Evolutionary conservation across 2,329 filamentous ascomycete genomes (phyloP), one percentile per base, ranked within the genome.

Genomic region (Penicillium thymicola): DNA sequence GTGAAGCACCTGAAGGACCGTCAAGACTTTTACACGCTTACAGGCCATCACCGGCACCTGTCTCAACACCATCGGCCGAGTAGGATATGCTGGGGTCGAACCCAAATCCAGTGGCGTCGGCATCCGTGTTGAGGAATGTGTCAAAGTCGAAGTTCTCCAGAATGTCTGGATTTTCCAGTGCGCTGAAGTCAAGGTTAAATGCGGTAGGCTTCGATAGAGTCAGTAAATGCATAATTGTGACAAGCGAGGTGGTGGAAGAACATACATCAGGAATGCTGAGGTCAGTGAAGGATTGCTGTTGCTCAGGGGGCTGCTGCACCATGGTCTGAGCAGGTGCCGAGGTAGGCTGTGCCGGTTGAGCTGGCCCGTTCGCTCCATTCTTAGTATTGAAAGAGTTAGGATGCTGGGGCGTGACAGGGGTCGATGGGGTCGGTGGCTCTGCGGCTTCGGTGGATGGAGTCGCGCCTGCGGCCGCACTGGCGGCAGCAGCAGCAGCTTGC

Each of bases 71-170:
- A 59, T 78, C 76, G 13, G 69, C 65, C 34, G 68, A 57, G 58
- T 75, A 76, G 42, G 68, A 56, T 55, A 75, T 69, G 59, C 64
- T 76, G 23, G 74, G 71, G 41, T 76, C 75, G 57, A 78, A 78
- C 27, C 72, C 72, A 62, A 78, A 78, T 23, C 70, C 70, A 36
- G 69, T 67, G n/a, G 68, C 67, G 53, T 75, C 76, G 43, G 65
- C 70, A 61, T 82, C 82, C 38, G 81, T 83, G 65, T 86, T 84
- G 51, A 88, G 75, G 75, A 87, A 88, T 16, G 81, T 84, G 67
- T 87, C 85, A 69, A 88, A 88, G 70, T 88, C 84, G 69, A 88
- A 87, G 64, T 77, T 79, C 66, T 80, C 78, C 43, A 81, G 67
- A 32, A 80, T 72, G 64, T 81, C 77, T 36, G 72, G 70, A 56